Evolutionary conservation across 2,329 filamentous ascomycete species (phyloP).

Genomic region (Penicillium freii): DNA sequence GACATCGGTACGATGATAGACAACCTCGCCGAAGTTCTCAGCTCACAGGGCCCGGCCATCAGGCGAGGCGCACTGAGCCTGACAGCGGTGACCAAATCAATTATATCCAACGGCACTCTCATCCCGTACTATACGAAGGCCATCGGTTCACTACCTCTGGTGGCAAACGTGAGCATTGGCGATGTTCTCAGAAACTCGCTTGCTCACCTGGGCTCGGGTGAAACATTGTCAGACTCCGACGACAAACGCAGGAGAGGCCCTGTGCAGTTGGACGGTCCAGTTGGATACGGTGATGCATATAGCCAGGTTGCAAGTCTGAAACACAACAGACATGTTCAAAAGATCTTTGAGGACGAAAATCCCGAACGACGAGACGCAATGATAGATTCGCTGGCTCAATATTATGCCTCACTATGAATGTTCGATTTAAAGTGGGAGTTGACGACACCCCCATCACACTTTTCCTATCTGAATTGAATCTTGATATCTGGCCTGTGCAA

Average conservation of each 20-base stretch:
- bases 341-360: slow-evolving; percentile 13
- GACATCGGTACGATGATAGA: slow-evolving; percentile 14
- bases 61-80: slow-evolving; percentile 14
- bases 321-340: slow-evolving; percentile 13
- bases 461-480: too few relatives aligned
- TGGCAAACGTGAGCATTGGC: slow-evolving; percentile 14
- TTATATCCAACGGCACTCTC: slow-evolving; percentile 17
- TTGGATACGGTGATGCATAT: slow-evolving; percentile 1
- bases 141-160: slow-evolving; percentile 16
- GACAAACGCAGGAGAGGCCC: slow-evolving; percentile 2
- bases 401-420: slow-evolving; percentile 9
- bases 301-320: slow-evolving; percentile 12
- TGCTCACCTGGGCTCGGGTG: background rate
- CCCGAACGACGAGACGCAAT: slow-evolving; percentile 16
- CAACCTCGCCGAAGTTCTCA: slow-evolving; percentile 16
- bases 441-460: background rate
- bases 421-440: background rate
- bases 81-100: slow-evolving; percentile 10
- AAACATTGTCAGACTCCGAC: slow-evolving; percentile 1
- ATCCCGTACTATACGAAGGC: slow-evolving; percentile 25
- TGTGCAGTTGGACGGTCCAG: background rate
- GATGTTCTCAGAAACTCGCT: slow-evolving; percentile 22
- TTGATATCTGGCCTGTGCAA: background rate
- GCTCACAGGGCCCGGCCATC: slow-evolving; percentile 15
- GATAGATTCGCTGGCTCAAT: slow-evolving; percentile 16